Percentiles rank a stretch among this genome's conserved stretches.
Evolutionary conservation across 169 alveolate genomes (phyloP).

Genomic region (Cryptosporidium tyzzeri): DNA sequence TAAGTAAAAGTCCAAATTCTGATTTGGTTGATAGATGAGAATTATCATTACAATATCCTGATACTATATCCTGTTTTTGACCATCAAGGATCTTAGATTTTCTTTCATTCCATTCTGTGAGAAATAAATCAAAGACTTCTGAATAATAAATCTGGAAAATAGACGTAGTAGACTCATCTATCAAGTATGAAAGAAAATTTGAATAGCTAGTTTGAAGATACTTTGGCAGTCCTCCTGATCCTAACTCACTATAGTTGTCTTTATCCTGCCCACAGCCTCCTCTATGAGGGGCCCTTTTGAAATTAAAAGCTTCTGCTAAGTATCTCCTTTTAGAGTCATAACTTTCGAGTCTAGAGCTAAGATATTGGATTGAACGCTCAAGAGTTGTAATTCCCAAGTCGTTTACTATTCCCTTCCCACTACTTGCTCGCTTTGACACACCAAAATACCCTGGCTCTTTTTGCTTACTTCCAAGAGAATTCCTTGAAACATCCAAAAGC

Average conservation of each 20-base stretch:
- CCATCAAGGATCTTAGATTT: constrained; percentile 36
- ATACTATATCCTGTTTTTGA: constrained; percentile 5
- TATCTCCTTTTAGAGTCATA: constrained; percentile 50
- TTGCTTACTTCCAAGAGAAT: constrained; percentile 18
- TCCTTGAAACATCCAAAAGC: constrained; percentile 40
- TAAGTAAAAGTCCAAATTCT: constrained; percentile 2
- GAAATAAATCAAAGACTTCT: constrained; percentile 46
- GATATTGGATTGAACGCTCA: constrained; percentile 47
- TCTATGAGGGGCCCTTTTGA: constrained; percentile 34
- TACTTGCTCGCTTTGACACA: constrained; percentile 15
- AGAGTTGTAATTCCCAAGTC: constrained; percentile 54
- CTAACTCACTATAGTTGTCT: constrained; percentile 4
- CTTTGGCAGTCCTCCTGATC: constrained; percentile 23
- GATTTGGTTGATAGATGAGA: not conserved
- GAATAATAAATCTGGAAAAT: constrained; percentile 56
- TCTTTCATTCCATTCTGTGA: constrained; percentile 61
- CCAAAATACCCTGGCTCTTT: constrained; percentile 19
- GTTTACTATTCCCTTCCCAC: constrained; percentile 56
- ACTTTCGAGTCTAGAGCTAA: constrained; percentile 46
- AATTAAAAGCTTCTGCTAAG: constrained; percentile 43
- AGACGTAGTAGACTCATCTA: constrained; percentile 56
- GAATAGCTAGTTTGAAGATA: constrained; percentile 66
- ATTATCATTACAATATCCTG: constrained; percentile 17
- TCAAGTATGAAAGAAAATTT: constrained; percentile 48
- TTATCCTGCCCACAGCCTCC: constrained; percentile 34